Evolutionary conservation across 164 flowering plant species (phyloP), one percentile per base, ranked within the genome.

Genomic region (Santalum album): DNA sequence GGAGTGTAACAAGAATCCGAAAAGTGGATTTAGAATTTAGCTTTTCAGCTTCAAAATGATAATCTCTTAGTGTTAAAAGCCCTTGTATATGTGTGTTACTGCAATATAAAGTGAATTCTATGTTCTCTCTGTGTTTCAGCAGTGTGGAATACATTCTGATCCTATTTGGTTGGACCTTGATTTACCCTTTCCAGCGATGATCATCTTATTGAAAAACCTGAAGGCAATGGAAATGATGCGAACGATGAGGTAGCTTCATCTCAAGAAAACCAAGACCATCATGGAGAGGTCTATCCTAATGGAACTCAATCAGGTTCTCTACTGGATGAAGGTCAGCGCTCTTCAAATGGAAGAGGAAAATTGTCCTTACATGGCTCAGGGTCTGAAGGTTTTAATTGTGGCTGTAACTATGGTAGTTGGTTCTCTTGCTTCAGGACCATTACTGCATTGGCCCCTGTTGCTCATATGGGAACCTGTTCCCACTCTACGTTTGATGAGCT

Each of bases 371-470:
- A 18, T 40, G 65, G 55, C 19, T 39, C 52, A 54, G 64, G 59
- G 27, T 70, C 57, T 56, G 55, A 47, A 47, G 45, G 25, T 66
- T 70, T 65, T 50, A 53, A 46, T 12, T 65, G 66, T 61, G 38
- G 56, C 21, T 45, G 49, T 45, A 45, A 22, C 12, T 65, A 59
- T 69, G 70, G 72, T 44, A 44, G 70, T 55, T 66, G 68, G 52
- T 69, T 65, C 45, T 78, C 83, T 22, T 78, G 81, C 64, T 62
- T 47, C 20, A 75, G 83, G 72, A 72, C 68, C 16, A 70, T 86
- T 7, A 69, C 80, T 57, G 78, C 90, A 26, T 62, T 92, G 70
- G 78, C 82, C 35, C 90, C 96, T 24, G 32, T 74, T 69, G 83
- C 95, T 56, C 73, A 62, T 58, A 69, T 79, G 52, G 81, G 82